These are phyloP conservation scores for Byssoonygena ceratinophila DNA, from an alignment of 2,329 filamentous ascomycete species.

Conservation along the genomic window DNA sequence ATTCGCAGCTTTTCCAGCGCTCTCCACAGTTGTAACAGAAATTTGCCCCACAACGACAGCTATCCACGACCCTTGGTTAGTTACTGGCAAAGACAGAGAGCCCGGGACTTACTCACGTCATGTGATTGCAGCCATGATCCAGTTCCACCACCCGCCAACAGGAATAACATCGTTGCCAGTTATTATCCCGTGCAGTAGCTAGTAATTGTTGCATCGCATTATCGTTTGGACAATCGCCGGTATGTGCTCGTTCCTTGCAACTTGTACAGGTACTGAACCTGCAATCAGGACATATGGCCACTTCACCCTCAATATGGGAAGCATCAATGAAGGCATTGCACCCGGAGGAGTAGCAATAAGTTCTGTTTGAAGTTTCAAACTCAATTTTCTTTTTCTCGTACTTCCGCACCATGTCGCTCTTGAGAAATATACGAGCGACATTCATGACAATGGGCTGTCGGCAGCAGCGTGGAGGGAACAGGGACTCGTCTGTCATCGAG, in stretches of 20 bases:
- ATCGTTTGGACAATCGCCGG: conserved; percentile 42
- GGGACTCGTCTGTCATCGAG: conserved; percentile 35
- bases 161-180: conserved; percentile 44
- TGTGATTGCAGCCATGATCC: conserved; percentile 45
- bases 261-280: conserved; percentile 37
- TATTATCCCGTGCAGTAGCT: conserved; percentile 28
- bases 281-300: conserved; percentile 40
- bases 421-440: conserved; percentile 7
- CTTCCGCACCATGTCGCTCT: conserved; percentile 24
- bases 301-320: conserved; percentile 23
- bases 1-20: conserved; percentile 35
- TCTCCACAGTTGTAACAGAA: conserved; percentile 44
- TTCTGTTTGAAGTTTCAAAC: conserved; percentile 38
- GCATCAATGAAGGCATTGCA: conserved; percentile 43
- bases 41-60: conserved; percentile 38
- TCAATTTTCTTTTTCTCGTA: conserved; percentile 40
- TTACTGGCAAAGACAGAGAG: background rate
- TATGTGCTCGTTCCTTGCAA: conserved; percentile 43
- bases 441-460: conserved; percentile 29
- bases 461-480: conserved; percentile 50
- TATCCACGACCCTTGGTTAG: conserved; percentile 22
- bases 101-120: conserved; percentile 36
- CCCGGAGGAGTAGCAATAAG: conserved; percentile 39
- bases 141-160: conserved; percentile 45
- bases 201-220: conserved; percentile 28